Percentiles rank a stretch among this genome's conserved stretches.
phyloP scores from a whole-genome alignment of 192 early-diverging fungal genomes.

The Allomyces macrogynus region DNA sequence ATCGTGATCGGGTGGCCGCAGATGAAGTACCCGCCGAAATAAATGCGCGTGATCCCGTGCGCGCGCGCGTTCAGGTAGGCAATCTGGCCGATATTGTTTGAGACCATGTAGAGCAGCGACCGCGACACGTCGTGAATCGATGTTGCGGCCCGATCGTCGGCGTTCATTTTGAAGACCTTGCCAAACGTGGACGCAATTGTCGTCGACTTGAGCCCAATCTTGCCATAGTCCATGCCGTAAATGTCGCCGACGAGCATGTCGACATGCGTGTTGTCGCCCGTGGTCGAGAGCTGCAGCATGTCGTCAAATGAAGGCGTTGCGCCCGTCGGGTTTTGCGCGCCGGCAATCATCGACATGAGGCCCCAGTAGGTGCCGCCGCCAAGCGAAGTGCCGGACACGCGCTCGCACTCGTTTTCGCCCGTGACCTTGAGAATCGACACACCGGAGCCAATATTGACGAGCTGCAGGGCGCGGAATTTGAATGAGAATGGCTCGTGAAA shows the following conservation, averaged over 20 bases:
- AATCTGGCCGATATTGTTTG: conserved; percentile 96
- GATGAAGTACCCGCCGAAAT: conserved; percentile 97
- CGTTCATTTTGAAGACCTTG: conserved; percentile 77
- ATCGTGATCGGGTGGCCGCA: conserved; percentile 90
- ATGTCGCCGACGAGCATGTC: conserved; percentile 87
- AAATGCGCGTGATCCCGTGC: conserved; percentile 71
- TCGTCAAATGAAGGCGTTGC: conserved; percentile 13
- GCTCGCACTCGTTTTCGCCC: conserved; percentile 58
- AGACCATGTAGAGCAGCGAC: conserved; percentile 79
- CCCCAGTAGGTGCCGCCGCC: conserved; percentile 97
- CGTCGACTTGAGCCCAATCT: conserved; percentile 79
- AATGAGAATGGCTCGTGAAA: neutral
- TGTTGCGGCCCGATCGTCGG: conserved; percentile 36
- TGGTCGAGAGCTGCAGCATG: conserved; percentile 70
- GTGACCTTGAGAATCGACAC: conserved; percentile 89
- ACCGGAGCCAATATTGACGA: conserved; percentile 94
- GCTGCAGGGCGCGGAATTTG: conserved; percentile 11
- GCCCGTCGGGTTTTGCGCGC: conserved; percentile 73
- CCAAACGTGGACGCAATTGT: conserved; percentile 91
- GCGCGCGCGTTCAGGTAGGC: conserved; percentile 88
- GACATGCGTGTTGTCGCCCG: conserved; percentile 79
- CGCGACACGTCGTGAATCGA: conserved; percentile 63
- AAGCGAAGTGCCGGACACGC: conserved; percentile 71
- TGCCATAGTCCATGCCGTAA: conserved; percentile 73
- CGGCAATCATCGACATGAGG: conserved; percentile 64